Evolutionary conservation across 169 alveolate genomes (phyloP).

Genomic region (Plasmodium cynomolgi): DNA sequence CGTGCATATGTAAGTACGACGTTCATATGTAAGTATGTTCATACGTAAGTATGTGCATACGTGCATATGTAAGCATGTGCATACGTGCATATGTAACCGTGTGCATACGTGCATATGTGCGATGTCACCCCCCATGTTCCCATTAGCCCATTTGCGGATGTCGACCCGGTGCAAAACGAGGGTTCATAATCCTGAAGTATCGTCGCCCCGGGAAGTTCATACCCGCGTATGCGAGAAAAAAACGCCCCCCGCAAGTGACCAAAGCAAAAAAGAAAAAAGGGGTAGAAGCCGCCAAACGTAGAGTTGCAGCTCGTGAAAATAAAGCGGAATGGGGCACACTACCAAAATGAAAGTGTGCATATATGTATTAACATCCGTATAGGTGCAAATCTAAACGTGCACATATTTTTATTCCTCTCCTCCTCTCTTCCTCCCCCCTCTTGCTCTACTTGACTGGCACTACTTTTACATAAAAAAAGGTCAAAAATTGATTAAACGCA

Average conservation of each 20-base stretch:
- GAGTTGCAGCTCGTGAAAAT: neutral
- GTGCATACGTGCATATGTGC: neutral
- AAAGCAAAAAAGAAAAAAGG: neutral
- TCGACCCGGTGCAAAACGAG: neutral
- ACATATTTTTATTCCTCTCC: no score
- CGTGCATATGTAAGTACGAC: neutral
- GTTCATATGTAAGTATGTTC: no score
- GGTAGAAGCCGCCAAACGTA: neutral
- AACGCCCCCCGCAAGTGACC: neutral
- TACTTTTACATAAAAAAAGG: neutral
- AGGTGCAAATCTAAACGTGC: neutral
- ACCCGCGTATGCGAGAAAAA: neutral
- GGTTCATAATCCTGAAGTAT: neutral
- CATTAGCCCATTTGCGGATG: neutral
- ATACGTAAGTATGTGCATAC: no score
- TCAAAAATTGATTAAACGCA: neutral
- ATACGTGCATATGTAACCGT: no score
- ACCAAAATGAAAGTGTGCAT: neutral
- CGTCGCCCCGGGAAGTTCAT: neutral
- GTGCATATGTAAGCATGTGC: neutral
- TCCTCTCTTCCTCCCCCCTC: neutral
- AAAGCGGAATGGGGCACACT: neutral
- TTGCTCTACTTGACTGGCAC: neutral
- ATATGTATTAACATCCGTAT: neutral
- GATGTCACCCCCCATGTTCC: neutral